Percentiles rank a stretch among this genome's conserved stretches.
Evolutionary conservation across 768 basidiomycete genomes (phyloP).

Genomic region (Mycena galericulata): DNA sequence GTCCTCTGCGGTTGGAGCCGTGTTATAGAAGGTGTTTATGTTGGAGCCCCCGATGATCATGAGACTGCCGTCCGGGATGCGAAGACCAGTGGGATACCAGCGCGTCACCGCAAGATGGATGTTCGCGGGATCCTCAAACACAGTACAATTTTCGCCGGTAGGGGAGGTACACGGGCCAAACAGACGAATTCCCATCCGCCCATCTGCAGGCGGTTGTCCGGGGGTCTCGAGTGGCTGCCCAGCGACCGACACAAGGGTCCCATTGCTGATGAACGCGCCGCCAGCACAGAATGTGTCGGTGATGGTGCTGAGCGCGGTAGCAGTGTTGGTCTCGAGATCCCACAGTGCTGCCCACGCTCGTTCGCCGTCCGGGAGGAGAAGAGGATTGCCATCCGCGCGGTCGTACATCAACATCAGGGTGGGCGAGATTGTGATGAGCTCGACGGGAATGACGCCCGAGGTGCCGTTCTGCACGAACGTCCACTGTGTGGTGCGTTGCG

Average conservation of each 20-base stretch:
- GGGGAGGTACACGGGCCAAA: slow-evolving; percentile 40
- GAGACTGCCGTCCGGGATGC: slow-evolving; percentile 38
- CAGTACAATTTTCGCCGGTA: slow-evolving; percentile 37
- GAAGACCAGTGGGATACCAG: slow-evolving; percentile 41
- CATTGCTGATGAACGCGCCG: slow-evolving; percentile 36
- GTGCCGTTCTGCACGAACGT: slow-evolving; percentile 38
- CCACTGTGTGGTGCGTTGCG: slow-evolving; percentile 35
- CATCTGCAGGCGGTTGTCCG: slow-evolving; percentile 26
- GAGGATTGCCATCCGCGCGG: slow-evolving; percentile 36
- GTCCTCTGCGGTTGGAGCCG: slow-evolving; percentile 20
- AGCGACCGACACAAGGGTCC: slow-evolving; percentile 36
- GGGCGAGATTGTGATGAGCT: slow-evolving; percentile 38
- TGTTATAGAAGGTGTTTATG: slow-evolving; percentile 37
- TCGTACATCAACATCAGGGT: slow-evolving; percentile 37
- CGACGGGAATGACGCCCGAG: slow-evolving; percentile 34
- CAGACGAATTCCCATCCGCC: slow-evolving; percentile 37
- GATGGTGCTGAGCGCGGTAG: slow-evolving; percentile 25
- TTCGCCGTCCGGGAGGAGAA: slow-evolving; percentile 34
- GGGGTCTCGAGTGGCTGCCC: slow-evolving; percentile 27
- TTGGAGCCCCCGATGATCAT: slow-evolving; percentile 53
- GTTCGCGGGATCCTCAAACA: slow-evolving; percentile 38
- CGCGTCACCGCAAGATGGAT: slow-evolving; percentile 36
- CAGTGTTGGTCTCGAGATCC: slow-evolving; percentile 36
- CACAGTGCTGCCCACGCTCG: slow-evolving; percentile 37
- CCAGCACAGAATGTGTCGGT: slow-evolving; percentile 40